Percentiles rank a stretch among this genome's conserved stretches.
These are phyloP conservation scores for Didymosphaeria variabile DNA, from an alignment of 2,329 filamentous ascomycete genomes.

Conservation along the genomic window DNA sequence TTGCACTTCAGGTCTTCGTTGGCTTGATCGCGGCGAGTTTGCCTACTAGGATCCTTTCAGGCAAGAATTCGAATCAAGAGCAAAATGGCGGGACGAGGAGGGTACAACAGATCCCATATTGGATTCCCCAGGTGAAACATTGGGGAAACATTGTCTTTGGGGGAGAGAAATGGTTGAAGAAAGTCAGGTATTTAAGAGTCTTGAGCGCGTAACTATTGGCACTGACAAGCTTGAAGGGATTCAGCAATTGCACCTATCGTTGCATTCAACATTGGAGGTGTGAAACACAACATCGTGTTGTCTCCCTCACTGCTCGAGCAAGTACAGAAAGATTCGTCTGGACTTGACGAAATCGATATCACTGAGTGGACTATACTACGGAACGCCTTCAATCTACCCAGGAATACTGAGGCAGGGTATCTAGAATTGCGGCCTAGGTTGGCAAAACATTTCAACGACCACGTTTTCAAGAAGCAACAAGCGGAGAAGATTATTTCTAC, in stretches of 20 bases:
- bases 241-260: conserved; percentile 55
- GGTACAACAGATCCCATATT: conserved; percentile 65
- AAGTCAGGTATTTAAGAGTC: conserved; percentile 47
- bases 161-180: conserved; percentile 55
- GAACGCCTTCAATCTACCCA: conserved; percentile 43
- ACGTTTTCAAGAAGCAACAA: conserved; percentile 60
- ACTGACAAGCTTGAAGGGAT: conserved; percentile 36
- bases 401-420: conserved; percentile 28
- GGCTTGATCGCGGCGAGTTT: conserved; percentile 37
- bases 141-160: conserved; percentile 59
- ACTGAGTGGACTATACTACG: conserved; percentile 33
- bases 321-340: conserved; percentile 30
- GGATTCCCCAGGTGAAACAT: conserved; percentile 67
- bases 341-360: conserved; percentile 31
- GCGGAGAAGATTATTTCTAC: conserved; percentile 51
- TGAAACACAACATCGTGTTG: conserved; percentile 60
- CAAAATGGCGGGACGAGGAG: conserved; percentile 45
- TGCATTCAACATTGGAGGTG: conserved; percentile 59
- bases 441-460: conserved; percentile 43
- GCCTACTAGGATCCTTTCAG: conserved; percentile 43
- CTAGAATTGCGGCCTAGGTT: conserved; percentile 41
- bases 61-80: conserved; percentile 21
- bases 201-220: background rate
- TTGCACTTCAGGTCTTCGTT: conserved; percentile 41
- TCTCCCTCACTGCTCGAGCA: conserved; percentile 57